A percentile compares a stretch with the other conserved stretches of the same genome.
These are phyloP conservation scores for Pestalotiopsis sp. DNA, from an alignment of 2,329 filamentous ascomycete species.

Conservation along the genomic window DNA sequence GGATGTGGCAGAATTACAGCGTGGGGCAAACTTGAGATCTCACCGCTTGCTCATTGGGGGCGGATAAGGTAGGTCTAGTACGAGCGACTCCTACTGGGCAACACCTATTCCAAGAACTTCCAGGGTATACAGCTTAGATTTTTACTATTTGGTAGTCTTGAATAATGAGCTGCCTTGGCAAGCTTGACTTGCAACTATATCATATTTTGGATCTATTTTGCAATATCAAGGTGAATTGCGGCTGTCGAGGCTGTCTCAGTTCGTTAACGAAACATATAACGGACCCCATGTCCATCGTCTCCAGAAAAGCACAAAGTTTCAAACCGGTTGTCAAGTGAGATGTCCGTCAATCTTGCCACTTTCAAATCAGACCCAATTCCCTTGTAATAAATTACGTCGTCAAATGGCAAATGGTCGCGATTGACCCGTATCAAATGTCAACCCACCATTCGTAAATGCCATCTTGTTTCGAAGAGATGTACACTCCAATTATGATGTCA, in stretches of 20 bases:
- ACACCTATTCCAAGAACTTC: too few species aligned
- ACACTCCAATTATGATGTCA: conserved; percentile 7
- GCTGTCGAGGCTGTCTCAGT: too few species aligned
- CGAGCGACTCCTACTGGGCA: too few species aligned
- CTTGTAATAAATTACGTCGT: background rate
- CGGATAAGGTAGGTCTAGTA: too few species aligned
- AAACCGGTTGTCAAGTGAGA: background rate
- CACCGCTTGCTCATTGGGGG: conserved; percentile 3
- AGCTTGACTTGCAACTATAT: too few species aligned
- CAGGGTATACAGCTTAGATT: too few species aligned
- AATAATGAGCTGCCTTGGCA: too few species aligned
- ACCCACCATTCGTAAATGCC: background rate
- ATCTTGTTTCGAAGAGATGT: background rate
- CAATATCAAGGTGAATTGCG: too few species aligned
- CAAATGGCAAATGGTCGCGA: background rate
- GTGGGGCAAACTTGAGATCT: conserved; percentile 2
- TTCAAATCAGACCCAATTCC: background rate
- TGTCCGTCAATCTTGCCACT: background rate
- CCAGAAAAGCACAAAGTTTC: background rate
- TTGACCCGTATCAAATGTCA: background rate
- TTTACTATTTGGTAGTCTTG: too few species aligned
- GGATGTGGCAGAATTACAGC: conserved; percentile 9
- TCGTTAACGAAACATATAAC: too few species aligned
- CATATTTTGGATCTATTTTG: too few species aligned
- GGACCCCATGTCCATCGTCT: too few species aligned